A percentile compares a stretch with the other conserved stretches of the same genome.
phyloP scores from a whole-genome alignment of 306 rosid species.

The Quercus wislizeni region DNA sequence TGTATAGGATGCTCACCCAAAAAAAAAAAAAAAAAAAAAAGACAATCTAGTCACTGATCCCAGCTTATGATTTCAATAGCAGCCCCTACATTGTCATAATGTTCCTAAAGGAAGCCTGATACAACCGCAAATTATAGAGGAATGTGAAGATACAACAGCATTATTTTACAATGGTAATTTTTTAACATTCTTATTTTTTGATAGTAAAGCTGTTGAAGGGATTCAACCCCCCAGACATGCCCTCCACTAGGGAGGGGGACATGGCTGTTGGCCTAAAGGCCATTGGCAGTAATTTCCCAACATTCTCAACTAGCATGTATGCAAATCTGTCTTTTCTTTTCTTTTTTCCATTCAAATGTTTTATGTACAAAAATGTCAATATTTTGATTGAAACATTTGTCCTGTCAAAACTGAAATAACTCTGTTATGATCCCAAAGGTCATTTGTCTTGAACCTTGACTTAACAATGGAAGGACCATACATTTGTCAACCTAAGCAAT shows the following conservation, averaged over 20 bases:
- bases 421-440: not conserved
- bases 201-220: too few species aligned
- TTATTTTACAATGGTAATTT: not conserved
- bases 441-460: not conserved
- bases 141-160: not conserved
- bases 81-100: not conserved
- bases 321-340: not conserved
- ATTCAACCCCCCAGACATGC: too few species aligned
- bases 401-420: not conserved
- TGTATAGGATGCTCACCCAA: too few species aligned
- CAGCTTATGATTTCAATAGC: not conserved
- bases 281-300: not conserved
- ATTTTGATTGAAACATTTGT: not conserved
- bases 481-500: not conserved
- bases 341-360: not conserved
- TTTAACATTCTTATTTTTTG: not conserved
- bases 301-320: slow-evolving; percentile 1
- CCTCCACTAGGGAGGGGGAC: too few species aligned
- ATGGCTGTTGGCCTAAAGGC: too few species aligned
- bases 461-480: not conserved
- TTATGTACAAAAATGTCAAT: not conserved
- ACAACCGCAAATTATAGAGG: not conserved
- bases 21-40: too few species aligned
- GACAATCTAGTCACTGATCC: too few species aligned
- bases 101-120: not conserved